Base-by-base conservation (phyloP, 768 basidiomycete species). In the Lactarius indigo region DNA sequence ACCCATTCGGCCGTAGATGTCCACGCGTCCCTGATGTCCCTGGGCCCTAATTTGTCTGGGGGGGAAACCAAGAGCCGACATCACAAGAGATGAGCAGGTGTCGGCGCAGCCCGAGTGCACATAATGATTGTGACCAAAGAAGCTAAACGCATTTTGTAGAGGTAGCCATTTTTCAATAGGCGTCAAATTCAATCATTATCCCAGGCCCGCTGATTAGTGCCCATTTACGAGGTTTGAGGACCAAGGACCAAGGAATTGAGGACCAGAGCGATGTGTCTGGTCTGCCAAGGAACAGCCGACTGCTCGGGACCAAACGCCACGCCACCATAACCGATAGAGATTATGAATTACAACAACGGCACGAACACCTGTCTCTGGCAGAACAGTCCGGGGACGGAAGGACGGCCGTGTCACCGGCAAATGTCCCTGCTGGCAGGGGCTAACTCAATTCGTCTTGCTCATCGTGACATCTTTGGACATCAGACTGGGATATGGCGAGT, bases 371-470 rank as follows among this genome's bases (percentile, higher is more conserved):
- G 57, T 33, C 55, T 56, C 39, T 50, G 35, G 61, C 54, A 59
- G 31, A 37, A 54, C 50, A 44, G n/a, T 58, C 57, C 57, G 37
- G 60, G 33, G 59, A 57, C 59, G 59, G 57, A 50, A 63, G 47
- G 50, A 59, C 60, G 60, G 67, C 63, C 67, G 50, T 70, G 63
- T 68, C 56, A 70, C 18, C 63, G 62, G 60, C 57, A 65, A 41
- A 30, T 28, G 61, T 64, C 68, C 68, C 57, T 69, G 69, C 54
- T 56, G 42, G 59, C 52, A 57, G 59, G 62, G 37, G 31, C 63
- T 70, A 64, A 69, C 70, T 69, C 62, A 66, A 70, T 70, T 69
- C 63, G 69, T 69, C 63, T 56, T 54, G 47, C 64, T 23, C 69
- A 68, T 47, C 64, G 41, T 65, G 68, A 58, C 68, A 69, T 59